phyloP scores from a whole-genome alignment of 129 eudicot genomes.

The Flaveria sonorensis region DNA sequence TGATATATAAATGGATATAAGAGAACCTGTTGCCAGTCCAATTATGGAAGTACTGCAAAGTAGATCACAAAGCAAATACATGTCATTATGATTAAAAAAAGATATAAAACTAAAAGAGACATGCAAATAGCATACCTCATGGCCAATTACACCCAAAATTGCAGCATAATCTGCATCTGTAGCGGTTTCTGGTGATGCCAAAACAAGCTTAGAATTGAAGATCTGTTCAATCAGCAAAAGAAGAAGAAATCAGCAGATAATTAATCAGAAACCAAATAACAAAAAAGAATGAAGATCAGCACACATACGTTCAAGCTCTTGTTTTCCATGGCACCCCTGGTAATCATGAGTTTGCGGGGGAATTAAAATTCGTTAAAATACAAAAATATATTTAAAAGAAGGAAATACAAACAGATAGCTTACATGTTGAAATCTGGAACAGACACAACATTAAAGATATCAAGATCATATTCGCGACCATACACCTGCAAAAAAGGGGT shows the following conservation, averaged over 20 bases:
- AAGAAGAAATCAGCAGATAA: not conserved
- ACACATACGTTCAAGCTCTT: conserved; percentile 87
- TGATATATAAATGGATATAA: conserved; percentile 10
- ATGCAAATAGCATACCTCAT: conserved; percentile 62
- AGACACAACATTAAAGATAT: conserved; percentile 89
- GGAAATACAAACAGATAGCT: conserved; percentile 11
- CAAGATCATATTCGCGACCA: conserved; percentile 94
- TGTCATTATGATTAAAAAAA: not conserved
- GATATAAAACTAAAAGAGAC: not conserved
- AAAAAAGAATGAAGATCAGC: not conserved
- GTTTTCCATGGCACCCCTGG: conserved; percentile 99
- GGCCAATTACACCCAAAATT: conserved; percentile 95
- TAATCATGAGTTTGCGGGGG: conserved; percentile 25
- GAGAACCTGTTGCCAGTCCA: conserved; percentile 98
- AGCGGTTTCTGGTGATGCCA: conserved; percentile 99
- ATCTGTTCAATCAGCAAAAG: conserved; percentile 44
- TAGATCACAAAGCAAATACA: conserved; percentile 12
- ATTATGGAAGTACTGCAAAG: conserved; percentile 92
- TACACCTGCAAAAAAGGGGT: conserved; percentile 50
- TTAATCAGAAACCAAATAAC: not conserved
- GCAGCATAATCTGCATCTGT: conserved; percentile 97
- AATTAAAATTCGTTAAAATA: not conserved
- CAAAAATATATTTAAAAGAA: not conserved
- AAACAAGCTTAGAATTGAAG: conserved; percentile 89
- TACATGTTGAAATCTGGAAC: conserved; percentile 98